Evolutionary conservation across 257 asterid species (phyloP), one percentile per base, ranked within the genome.

Genomic region (Solanum sparsipilum): DNA sequence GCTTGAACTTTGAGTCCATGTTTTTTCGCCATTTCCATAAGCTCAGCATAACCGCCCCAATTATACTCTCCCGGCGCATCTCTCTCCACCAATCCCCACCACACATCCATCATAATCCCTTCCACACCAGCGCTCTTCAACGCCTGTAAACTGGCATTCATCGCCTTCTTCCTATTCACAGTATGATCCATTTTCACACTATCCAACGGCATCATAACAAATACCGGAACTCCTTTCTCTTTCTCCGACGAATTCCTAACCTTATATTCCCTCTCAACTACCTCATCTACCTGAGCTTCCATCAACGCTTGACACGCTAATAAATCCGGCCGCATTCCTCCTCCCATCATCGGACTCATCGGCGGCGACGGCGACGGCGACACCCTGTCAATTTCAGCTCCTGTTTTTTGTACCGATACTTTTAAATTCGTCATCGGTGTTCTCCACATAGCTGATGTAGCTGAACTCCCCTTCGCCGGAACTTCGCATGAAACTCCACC

Each of bases 101-200:
- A 97, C 58, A 96, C 98, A 83, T 97, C 99, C 98, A 97, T 94
- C 99, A 97, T 97, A 46, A 97, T 91, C 92, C 99, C 99, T 79
- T 97, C 98, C 60, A 96, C 99, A 0, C 99, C 99, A 1, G 98
- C 96, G 72, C 98, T 97, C 91, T 95, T 97, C 93, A 97, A 89
- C 94, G 99, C 99, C 92, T 92, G 96, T 89, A 97, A 87, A 89
- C 98, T 97, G 79, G 99, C 99, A 79, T 95, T 96, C 98, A 97
- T 95, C 90, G 98, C 99, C 93, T 97, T 96, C 91, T 90, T 97
- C 92, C 99, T 72, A 73, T 96, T 97, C 92, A 97, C 98, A 56
- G 94, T 90, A 89, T 97, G 96, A 32, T 92, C 94, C 98, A 93
- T 93, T 78, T 91, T 94, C 91, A 97, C 99, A 86, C 98, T 96